Evolutionary conservation across 2,329 filamentous ascomycete species (phyloP).

Genomic region (Dactylonectria macrodidyma): DNA sequence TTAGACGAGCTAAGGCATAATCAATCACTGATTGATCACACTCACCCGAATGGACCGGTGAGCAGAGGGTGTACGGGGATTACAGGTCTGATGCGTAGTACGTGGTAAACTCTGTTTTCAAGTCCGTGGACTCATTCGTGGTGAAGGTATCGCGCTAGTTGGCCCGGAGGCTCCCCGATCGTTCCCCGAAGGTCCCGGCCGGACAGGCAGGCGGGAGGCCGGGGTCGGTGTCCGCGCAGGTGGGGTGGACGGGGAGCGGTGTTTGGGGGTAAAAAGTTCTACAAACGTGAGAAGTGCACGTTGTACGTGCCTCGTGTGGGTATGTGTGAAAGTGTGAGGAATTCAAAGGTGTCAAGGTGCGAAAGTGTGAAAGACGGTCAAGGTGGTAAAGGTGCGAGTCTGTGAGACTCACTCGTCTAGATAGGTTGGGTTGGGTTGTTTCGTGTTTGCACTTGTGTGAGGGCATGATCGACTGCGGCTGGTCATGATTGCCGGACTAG

Average conservation of each 20-base stretch:
- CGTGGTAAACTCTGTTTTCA: conserved; percentile 10
- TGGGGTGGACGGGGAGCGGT: conserved; percentile 19
- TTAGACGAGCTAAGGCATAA: conserved; percentile 22
- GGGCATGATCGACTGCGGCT: not conserved
- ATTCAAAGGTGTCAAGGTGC: not conserved
- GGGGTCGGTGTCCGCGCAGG: conserved; percentile 38
- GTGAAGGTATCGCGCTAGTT: too few relatives aligned
- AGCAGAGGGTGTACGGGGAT: conserved; percentile 8
- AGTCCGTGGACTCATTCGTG: not conserved
- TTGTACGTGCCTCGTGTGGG: not conserved
- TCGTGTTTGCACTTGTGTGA: not conserved
- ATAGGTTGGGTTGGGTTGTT: not conserved
- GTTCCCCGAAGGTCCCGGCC: conserved; percentile 42
- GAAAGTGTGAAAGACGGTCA: not conserved
- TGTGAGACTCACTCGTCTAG: too few relatives aligned
- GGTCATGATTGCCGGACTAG: not conserved
- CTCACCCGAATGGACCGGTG: conserved; percentile 15
- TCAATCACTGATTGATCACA: not conserved
- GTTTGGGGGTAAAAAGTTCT: not conserved
- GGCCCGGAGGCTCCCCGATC: conserved; percentile 28
- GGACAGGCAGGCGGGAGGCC: conserved; percentile 39
- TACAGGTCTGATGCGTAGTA: not conserved
- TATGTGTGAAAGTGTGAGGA: not conserved
- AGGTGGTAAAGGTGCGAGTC: too few relatives aligned
- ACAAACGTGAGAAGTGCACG: conserved; percentile 4